Percentiles rank a stretch among this genome's conserved stretches.
Evolutionary conservation across 2,329 filamentous ascomycete species (phyloP).

Genomic region (Ceratocystis destructans): DNA sequence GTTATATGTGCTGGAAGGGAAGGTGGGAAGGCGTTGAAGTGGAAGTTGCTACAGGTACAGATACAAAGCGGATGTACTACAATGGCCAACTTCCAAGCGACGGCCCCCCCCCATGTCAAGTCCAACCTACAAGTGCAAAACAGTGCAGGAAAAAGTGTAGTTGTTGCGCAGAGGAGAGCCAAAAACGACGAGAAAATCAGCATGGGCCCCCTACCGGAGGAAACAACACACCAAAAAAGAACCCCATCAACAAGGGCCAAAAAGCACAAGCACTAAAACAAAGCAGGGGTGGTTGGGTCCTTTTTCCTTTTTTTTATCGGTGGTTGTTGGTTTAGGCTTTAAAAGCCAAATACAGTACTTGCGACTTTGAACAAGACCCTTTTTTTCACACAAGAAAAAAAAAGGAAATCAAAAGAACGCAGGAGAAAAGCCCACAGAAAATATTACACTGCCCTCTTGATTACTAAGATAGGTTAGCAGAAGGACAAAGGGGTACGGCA

Average conservation of each 20-base stretch:
- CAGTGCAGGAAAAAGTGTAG: not conserved
- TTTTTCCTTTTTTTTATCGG: not conserved
- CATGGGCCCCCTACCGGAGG: not conserved
- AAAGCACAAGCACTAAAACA: constrained; percentile 1
- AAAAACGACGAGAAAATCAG: not conserved
- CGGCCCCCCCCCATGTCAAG: not conserved
- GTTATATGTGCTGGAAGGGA: not conserved
- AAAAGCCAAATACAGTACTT: not conserved
- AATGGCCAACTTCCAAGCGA: not conserved
- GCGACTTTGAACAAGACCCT: not conserved
- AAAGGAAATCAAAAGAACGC: not conserved
- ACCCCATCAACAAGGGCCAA: constrained; percentile 2
- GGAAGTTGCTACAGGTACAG: not conserved
- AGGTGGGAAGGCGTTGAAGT: not conserved
- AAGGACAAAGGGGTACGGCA: not conserved
- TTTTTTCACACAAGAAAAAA: not conserved
- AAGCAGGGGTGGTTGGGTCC: not conserved
- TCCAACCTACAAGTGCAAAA: not conserved
- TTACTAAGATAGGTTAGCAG: not conserved
- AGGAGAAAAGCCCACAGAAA: not conserved
- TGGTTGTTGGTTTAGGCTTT: not conserved
- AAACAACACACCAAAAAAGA: constrained; percentile 8
- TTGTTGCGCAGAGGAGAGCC: too few species aligned
- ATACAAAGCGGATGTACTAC: not conserved
- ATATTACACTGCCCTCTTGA: not conserved